Conservation (phyloP, 768 basidiomycete genomes). For the Phanerochaete sordida region DNA sequence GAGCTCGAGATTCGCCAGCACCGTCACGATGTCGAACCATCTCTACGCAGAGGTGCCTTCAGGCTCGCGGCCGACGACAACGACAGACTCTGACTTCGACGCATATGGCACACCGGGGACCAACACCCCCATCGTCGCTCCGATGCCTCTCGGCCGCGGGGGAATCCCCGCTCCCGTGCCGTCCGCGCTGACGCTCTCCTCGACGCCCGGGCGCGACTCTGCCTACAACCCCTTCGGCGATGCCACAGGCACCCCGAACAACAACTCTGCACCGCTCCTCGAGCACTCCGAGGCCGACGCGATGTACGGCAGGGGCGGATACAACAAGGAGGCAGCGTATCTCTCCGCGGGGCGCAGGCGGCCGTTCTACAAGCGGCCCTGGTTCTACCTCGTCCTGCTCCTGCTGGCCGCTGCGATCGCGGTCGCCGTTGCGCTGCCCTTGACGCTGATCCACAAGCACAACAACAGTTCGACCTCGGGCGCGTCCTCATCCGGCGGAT, state of each 20-base stretch:
- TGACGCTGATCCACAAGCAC: slow-evolving; percentile 20
- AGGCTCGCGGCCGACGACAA: background rate
- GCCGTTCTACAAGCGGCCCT: slow-evolving; percentile 21
- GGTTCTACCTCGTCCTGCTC: slow-evolving; percentile 17
- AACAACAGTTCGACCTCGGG: slow-evolving; percentile 1
- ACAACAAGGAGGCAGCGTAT: background rate
- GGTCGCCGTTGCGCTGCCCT: slow-evolving; percentile 27
- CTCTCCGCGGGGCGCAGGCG: background rate
- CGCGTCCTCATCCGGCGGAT: slow-evolving; percentile 6
- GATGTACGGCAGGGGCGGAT: background rate
- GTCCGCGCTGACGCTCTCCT: background rate
- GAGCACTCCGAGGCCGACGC: background rate
- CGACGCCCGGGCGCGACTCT: background rate
- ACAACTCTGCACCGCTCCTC: slow-evolving; percentile 7
- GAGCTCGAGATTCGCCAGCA: background rate
- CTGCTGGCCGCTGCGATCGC: slow-evolving; percentile 19
- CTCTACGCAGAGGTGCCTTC: background rate
- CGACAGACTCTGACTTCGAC: slow-evolving; percentile 1
- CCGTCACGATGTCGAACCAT: background rate
- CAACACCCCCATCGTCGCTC: background rate
- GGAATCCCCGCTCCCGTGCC: background rate
- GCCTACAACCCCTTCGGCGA: background rate
- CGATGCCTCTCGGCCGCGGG: background rate
- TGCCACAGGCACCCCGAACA: slow-evolving; percentile 4
- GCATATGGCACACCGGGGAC: background rate